Evolutionary conservation across 305 asterid genomes (phyloP), one percentile per base, ranked within the genome.

Genomic region (Solanum hybrid): DNA sequence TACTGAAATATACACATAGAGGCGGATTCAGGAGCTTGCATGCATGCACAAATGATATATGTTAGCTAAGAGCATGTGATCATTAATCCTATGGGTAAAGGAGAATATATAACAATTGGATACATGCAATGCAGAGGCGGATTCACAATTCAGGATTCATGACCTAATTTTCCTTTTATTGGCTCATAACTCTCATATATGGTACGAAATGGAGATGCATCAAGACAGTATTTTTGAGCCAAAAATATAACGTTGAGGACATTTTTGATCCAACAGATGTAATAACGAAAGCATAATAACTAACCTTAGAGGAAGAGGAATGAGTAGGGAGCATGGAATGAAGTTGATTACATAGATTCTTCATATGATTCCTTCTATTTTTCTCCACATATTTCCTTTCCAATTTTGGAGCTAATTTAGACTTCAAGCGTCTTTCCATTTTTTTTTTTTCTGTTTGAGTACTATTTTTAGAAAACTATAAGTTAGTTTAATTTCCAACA

Each of bases 371-470:
- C 87, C 94, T 92, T 36, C 94, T 90, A 31, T 91, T 88, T 34
- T 92, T 92, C 90, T 92, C 94, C 7, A 90, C 19, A 27, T 89
- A 42, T 73, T 88, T 92, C 76, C 94, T 90, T 88, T 90, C 93
- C 60, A 91, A 81, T 82, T 91, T 91, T 27, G 89, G 90, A 27
- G 73, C 42, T 78, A 91, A 60, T 34, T 69, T 86, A 64, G 24
- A 37, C 10, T 15, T 86, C 26, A 14, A 0, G 17, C 26, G 15
- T 34, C 29, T 78, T 78, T 34, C 84, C 84, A 78, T 78, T 19
- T 34, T 32, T 8, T 32, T 4, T 13, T 73, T 76, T 7, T 1
- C 51, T 35, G 2, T 35, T 56, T 35, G 51, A 77, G 2, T 22
- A 77, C 29, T 76, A 76, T 75, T 75, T 56, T 31, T 7, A 15